phyloP scores from a whole-genome alignment of 176 grass and related monocot species.

The Hordeum vulgare region MorexV3_pseudomolecules_assembly NC_058523.1:177950047-177950546 shows the following conservation, averaged over 20 bases:
- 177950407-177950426: not conserved
- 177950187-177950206: not conserved
- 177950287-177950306: not conserved
- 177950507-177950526: not conserved
- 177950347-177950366: not conserved
- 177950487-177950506: not conserved
- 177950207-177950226: not conserved
- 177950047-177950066: not conserved
- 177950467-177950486: not conserved
- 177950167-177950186: not conserved
- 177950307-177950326: not conserved
- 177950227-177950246: not conserved
- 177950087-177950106: not conserved
- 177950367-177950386: not conserved
- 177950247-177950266: not conserved
- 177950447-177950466: not conserved
- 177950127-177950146: not conserved
- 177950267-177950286: not conserved
- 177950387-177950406: not conserved
- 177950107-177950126: not conserved
- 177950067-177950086: not conserved
- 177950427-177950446: too few species aligned
- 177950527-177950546: not conserved
- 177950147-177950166: not conserved
- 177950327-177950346: not conserved